phyloP scores from a whole-genome alignment of 2,329 filamentous ascomycete genomes.

The Colletotrichum sp. region DNA sequence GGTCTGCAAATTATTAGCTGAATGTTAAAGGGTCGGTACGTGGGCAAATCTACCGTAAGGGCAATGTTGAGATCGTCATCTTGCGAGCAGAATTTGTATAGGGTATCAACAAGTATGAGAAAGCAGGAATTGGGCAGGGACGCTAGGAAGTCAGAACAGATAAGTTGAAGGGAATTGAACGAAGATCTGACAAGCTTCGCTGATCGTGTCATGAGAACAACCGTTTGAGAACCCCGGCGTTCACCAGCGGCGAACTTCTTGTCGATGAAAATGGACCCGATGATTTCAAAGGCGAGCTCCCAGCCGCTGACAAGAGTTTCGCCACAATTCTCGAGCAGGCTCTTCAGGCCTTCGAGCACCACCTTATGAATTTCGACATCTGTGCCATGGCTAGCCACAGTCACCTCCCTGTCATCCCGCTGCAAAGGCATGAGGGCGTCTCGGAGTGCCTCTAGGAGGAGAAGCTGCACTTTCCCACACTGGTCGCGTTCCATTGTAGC shows the following conservation, averaged over 20 bases:
- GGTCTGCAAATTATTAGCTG: conserved; percentile 54
- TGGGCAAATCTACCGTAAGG: conserved; percentile 69
- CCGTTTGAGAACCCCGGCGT: conserved; percentile 29
- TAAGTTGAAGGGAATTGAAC: conserved; percentile 87
- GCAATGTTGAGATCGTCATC: conserved; percentile 94
- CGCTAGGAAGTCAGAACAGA: conserved; percentile 91
- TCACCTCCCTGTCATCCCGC: conserved; percentile 52
- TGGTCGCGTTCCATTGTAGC: conserved; percentile 53
- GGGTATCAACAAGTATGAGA: conserved; percentile 79
- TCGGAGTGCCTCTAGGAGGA: conserved; percentile 70
- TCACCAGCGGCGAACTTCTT: conserved; percentile 37
- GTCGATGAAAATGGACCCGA: conserved; percentile 77
- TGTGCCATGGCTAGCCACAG: conserved; percentile 63
- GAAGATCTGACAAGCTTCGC: conserved; percentile 81
- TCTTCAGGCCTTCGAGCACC: conserved; percentile 79
- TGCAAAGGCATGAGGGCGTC: conserved; percentile 65
- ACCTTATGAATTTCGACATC: conserved; percentile 83
- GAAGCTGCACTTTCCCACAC: conserved; percentile 70
- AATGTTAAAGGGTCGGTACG: conserved; percentile 8
- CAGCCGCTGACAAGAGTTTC: conserved; percentile 84
- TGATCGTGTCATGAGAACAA: conserved; percentile 60
- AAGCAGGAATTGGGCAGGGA: conserved; percentile 75
- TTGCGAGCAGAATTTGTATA: conserved; percentile 89
- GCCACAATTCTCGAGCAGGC: conserved; percentile 84
- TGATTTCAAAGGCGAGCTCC: conserved; percentile 83